Base-by-base conservation (phyloP, 139 green algal genomes). In the Chlamydomonas incerta region DNA sequence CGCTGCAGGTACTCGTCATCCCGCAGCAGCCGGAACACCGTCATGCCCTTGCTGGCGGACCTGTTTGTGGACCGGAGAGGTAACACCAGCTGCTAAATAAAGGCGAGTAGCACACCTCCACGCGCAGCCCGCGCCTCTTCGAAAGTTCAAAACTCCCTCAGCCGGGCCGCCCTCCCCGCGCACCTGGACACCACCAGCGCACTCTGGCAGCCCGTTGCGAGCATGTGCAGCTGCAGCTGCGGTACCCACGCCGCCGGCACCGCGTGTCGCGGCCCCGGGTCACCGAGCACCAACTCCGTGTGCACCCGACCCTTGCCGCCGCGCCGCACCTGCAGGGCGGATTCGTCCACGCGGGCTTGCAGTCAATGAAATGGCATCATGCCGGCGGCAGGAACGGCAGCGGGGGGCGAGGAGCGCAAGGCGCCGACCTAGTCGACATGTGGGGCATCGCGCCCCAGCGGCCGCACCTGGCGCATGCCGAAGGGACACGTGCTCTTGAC, bases 211-310 rank as follows among this genome's bases (percentile, higher is more conserved):
- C 90, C 90, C 0, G 82, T 55, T 0, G 81, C 72, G 66, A 96
- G 86, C 93, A 96, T 96, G 89, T 97, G 93, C 83, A 97, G 74
- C 87, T 97, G 95, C 81, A 97, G 89, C 89, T 97, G 95, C 4
- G 94, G 92, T 35, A 96, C 88, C 91, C 93, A 96, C 62, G 90
- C 72, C 0, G 88, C 63, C 3, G 87, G 50, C 26, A 89, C 34
- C 8, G 57, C 34, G 34, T 17, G 15, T 0, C 83, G 72, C 2
- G 83, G 83, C 4, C 83, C 83, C 26, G 8, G 41, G 83, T 88
- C 72, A 6, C 46, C 50, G 15, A 88, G 15, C 10, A 79, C 47
- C n/a, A 68, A 3, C 58, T 87, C 82, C 9, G 31, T 21, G 66
- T 62, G 67, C 14, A 71, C 5, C 34, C 68, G 52, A 24, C 80